These are phyloP conservation scores for Sphagnum contortum DNA, from an alignment of 225 moss, liverwort and hornwort genomes.

Conservation along the genomic window DNA sequence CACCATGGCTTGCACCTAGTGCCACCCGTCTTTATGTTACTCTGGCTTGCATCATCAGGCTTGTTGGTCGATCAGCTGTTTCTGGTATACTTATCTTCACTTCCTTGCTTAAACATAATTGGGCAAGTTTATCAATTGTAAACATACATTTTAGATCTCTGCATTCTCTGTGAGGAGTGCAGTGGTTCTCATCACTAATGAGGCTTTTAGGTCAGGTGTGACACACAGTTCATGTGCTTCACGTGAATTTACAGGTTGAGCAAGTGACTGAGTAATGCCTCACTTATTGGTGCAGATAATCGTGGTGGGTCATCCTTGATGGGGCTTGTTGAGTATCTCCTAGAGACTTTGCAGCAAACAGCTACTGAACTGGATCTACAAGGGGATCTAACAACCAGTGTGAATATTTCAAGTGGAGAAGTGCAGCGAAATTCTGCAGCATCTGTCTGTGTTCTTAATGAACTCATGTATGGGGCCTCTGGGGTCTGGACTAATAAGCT, in stretches of 20 bases:
- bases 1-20: slow-evolving; percentile 67
- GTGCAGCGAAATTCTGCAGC: slow-evolving; percentile 67
- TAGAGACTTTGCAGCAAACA: slow-evolving; percentile 48
- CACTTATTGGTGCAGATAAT: slow-evolving; percentile 30
- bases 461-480: slow-evolving; percentile 80
- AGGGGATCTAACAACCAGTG: slow-evolving; percentile 14
- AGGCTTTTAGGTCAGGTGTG: too few species aligned
- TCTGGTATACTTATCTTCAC: slow-evolving; percentile 30
- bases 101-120: too few species aligned
- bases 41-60: slow-evolving; percentile 67
- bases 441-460: slow-evolving; percentile 71
- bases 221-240: too few species aligned
- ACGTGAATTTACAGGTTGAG: too few species aligned
- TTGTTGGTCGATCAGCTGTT: slow-evolving; percentile 70
- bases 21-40: slow-evolving; percentile 52
- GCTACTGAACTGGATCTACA: slow-evolving; percentile 27
- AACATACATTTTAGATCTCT: too few species aligned
- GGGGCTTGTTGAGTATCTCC: slow-evolving; percentile 58
- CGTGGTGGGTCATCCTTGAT: slow-evolving; percentile 47
- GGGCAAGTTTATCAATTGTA: too few species aligned
- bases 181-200: too few species aligned
- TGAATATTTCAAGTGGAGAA: slow-evolving; percentile 39
- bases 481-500: slow-evolving; percentile 59
- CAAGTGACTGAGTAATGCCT: too few species aligned
- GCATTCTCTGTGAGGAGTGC: too few species aligned